Conservation (phyloP, 2,329 filamentous ascomycete genomes). For the Myotisia sp. region DNA sequence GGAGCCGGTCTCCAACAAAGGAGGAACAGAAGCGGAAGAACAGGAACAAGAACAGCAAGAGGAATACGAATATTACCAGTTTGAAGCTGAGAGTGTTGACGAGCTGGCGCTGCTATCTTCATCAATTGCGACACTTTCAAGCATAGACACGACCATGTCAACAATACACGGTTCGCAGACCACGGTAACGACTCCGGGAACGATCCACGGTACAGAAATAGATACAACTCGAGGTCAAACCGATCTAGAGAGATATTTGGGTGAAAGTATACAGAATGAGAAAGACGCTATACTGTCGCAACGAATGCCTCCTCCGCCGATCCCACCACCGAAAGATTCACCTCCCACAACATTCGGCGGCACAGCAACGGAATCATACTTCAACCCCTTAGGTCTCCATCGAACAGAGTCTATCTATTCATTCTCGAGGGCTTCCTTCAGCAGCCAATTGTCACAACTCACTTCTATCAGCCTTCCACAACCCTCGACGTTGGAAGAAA, state of each 20-base stretch:
- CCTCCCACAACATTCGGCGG: conserved; percentile 11
- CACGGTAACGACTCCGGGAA: conserved; percentile 8
- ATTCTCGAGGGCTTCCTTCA: conserved; percentile 79
- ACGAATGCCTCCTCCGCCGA: conserved; percentile 23
- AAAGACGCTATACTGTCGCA: conserved; percentile 18
- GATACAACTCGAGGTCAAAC: conserved; percentile 18
- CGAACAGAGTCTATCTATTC: conserved; percentile 84
- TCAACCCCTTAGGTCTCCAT: conserved; percentile 34
- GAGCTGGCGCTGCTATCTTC: conserved; percentile 9
- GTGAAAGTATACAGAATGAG: conserved; percentile 20
- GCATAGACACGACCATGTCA: conserved; percentile 7
- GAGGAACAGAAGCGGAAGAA: background rate
- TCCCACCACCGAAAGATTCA: conserved; percentile 10
- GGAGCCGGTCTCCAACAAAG: conserved; percentile 11
- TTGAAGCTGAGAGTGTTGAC: conserved; percentile 1
- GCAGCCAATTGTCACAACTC: conserved; percentile 80
- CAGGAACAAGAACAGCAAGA: background rate
- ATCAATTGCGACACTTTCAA: conserved; percentile 1
- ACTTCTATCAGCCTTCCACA: conserved; percentile 82
- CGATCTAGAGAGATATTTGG: conserved; percentile 31
- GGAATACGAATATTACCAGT: background rate
- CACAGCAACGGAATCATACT: conserved; percentile 28
- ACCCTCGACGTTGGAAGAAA: conserved; percentile 65
- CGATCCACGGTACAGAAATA: conserved; percentile 11
- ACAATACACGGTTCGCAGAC: conserved; percentile 7